Evolutionary conservation across 495 filamentous ascomycete species (phyloP), one percentile per base, ranked within the genome.

Genomic region (Aspergillus ellipticus): DNA sequence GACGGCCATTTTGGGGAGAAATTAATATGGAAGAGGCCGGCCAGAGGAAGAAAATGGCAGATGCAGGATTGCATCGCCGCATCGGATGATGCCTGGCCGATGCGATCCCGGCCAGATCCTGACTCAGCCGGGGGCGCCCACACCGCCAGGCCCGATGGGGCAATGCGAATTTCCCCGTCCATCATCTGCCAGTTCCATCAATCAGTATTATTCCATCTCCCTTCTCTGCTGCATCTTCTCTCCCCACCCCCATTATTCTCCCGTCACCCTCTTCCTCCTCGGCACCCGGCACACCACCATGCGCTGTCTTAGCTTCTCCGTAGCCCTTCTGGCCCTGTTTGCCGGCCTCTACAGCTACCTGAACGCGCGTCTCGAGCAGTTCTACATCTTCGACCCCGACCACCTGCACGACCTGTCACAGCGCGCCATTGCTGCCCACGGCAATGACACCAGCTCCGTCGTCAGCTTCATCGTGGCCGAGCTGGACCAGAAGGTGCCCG

Each of bases 301-400:
- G 58, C 68, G 67, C 47, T 63, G 49, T 39, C 71, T 88, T 62
- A 83, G 77, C 61, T 61, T 83, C 65, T 61, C 89, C 55, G 80
- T 82, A 62, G 66, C 88, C 62, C 60, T 89, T 49, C 58, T 88
- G 49, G 86, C 79, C 49, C 56, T 84, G 4, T 69, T 89, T 49
- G 68, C 83, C 2, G 78, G 83, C 39, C 55, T 89, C 37, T 79
- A 81, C 68, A 83, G 79, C 75, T 76, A 79, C 60, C 63, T 91
- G 53, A 85, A 92, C 65, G 75, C 83, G 49, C 82, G 85, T 63
- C 79, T 92, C 22, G 81, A 88, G 49, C 78, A 72, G 51, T 88
- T 90, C 78, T 93, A 89, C 79, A 82, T 92, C 71, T 92, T 95
- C 71, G 67, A 82, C 31, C 79, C 80, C 3, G 74, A 73, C 35